Conservation (phyloP, 495 filamentous ascomycete species). For the Penicillium lividum region DNA sequence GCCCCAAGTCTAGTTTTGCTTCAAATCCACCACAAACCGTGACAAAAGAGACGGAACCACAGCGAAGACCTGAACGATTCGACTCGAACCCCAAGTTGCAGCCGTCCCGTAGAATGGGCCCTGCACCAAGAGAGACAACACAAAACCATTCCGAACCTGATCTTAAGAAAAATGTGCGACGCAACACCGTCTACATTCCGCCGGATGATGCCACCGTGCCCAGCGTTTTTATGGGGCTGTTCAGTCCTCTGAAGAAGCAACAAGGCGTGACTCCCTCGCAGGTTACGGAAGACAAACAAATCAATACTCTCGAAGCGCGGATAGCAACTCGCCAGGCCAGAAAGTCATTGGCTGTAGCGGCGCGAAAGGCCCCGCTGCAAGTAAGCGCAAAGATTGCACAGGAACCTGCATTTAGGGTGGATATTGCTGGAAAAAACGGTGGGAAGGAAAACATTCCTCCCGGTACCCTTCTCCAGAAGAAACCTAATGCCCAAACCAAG, state of each 20-base stretch:
- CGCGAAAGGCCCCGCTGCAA: slow-evolving; percentile 40
- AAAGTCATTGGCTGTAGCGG: slow-evolving; percentile 28
- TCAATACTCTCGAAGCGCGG: slow-evolving; percentile 28
- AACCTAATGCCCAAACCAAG: slow-evolving; percentile 3
- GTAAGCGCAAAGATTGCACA: slow-evolving; percentile 35
- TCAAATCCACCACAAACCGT: slow-evolving; percentile 19
- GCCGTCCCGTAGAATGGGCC: slow-evolving; percentile 11
- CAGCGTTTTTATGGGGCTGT: slow-evolving; percentile 45
- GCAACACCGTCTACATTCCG: slow-evolving; percentile 44
- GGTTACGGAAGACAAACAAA: slow-evolving; percentile 19
- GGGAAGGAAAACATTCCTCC: slow-evolving; percentile 54
- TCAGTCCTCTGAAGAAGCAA: slow-evolving; percentile 35
- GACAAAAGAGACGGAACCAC: slow-evolving; percentile 12
- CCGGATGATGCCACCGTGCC: slow-evolving; percentile 43
- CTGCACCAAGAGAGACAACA: not conserved
- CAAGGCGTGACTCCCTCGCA: not conserved
- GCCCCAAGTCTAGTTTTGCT: slow-evolving; percentile 35
- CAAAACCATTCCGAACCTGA: slow-evolving; percentile 9
- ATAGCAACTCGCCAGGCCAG: slow-evolving; percentile 32
- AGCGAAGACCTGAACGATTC: not conserved
- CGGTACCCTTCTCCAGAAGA: slow-evolving; percentile 25
- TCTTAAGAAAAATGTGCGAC: slow-evolving; percentile 35
- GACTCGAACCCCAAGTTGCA: slow-evolving; percentile 12
- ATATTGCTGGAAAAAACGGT: slow-evolving; percentile 43
- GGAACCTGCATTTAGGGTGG: slow-evolving; percentile 27